A percentile compares a stretch with the other conserved stretches of the same genome.
phyloP scores from a whole-genome alignment of 2,329 filamentous ascomycete genomes.

The Torrubiellomyces zombiae region DNA sequence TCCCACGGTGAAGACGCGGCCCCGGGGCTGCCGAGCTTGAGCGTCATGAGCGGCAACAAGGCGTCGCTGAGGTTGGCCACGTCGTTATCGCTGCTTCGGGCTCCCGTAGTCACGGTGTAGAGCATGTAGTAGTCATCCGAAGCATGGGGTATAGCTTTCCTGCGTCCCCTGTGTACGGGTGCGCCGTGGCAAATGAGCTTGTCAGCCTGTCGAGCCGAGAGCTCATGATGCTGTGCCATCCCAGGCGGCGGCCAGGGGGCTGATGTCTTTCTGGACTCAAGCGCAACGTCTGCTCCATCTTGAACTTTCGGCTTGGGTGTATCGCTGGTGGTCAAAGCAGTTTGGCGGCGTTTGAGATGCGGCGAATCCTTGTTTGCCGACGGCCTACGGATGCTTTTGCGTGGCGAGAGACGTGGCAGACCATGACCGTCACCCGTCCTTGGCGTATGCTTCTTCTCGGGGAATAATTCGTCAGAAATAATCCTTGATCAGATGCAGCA shows the following conservation, averaged over 20 bases:
- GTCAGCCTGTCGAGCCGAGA: slow-evolving; percentile 36
- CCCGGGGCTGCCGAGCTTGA: slow-evolving; percentile 27
- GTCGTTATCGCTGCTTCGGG: slow-evolving; percentile 26
- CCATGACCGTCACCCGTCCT: no score
- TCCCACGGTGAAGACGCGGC: slow-evolving; percentile 42
- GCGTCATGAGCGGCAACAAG: slow-evolving; percentile 42
- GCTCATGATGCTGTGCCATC: slow-evolving; percentile 28
- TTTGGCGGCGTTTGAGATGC: no score
- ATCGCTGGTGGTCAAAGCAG: no score
- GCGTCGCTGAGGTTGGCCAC: slow-evolving; percentile 32
- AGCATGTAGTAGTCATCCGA: slow-evolving; percentile 38
- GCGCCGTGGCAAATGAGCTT: slow-evolving; percentile 42
- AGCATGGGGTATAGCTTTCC: slow-evolving; percentile 34
- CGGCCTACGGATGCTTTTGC: no score
- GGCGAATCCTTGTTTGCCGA: no score
- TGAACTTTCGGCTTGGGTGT: no score
- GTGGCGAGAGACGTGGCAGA: no score
- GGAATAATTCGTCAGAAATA: no score
- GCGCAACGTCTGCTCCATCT: no score
- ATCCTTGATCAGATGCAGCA: no score
- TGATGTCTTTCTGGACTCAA: no score
- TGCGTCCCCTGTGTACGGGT: slow-evolving; percentile 38
- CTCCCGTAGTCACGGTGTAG: slow-evolving; percentile 32
- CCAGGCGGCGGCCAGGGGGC: slow-evolving; percentile 41
- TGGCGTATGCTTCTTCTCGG: no score